phyloP scores from a whole-genome alignment of 768 basidiomycete species.

The Russula griseocarnosa region DNA sequence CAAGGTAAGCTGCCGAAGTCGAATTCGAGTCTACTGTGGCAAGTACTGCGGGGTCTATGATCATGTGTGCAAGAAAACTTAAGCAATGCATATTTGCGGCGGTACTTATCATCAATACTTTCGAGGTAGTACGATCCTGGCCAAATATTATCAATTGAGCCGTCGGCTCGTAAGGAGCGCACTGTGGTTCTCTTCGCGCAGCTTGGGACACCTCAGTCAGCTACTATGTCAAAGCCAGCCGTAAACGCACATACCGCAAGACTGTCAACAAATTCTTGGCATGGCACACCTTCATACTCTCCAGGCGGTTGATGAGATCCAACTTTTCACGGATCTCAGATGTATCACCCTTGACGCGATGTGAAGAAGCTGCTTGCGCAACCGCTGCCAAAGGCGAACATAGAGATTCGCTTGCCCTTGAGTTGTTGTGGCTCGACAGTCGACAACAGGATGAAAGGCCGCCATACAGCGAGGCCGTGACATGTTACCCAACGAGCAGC shows the following conservation, averaged over 20 bases:
- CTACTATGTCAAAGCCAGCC: background rate
- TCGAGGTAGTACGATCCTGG: conserved; percentile 91
- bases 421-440: conserved; percentile 66
- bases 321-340: conserved; percentile 75
- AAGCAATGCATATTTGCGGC: conserved; percentile 67
- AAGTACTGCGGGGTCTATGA: conserved; percentile 4
- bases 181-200: conserved; percentile 96
- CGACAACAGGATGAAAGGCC: conserved; percentile 86
- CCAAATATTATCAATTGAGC: conserved; percentile 90
- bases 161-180: conserved; percentile 83
- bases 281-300: conserved; percentile 87
- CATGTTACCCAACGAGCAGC: conserved; percentile 96
- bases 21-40: background rate
- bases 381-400: conserved; percentile 97
- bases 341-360: conserved; percentile 85
- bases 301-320: conserved; percentile 72
- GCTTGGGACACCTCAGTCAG: conserved; percentile 34
- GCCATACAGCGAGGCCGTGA: conserved; percentile 93
- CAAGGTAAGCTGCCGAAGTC: conserved; percentile 4
- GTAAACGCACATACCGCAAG: conserved; percentile 48
- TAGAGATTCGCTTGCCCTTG: conserved; percentile 76
- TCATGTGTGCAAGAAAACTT: background rate
- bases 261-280: conserved; percentile 87
- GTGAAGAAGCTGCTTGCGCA: conserved; percentile 95
- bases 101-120: conserved; percentile 83